Base-by-base conservation (phyloP, 2,329 filamentous ascomycete species). In the Coniochaeta hoffmannii region DNA sequence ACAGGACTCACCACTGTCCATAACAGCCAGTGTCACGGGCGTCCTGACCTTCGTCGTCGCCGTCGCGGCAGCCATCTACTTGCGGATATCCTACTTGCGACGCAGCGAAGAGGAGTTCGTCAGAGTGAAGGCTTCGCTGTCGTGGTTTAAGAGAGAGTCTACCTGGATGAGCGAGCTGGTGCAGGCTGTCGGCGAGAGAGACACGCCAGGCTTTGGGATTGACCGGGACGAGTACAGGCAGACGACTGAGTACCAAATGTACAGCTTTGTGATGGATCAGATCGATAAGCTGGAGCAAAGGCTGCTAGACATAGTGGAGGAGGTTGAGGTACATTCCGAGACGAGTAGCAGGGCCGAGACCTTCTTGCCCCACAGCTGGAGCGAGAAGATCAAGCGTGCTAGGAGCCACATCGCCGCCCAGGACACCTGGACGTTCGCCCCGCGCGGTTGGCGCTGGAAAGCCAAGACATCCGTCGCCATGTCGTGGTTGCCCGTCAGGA, bases 81-180 rank as follows among this genome's bases (percentile, higher is more conserved):
- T 69, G 4, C 71, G 74, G 32, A 60, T 78, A 50, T 73, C 67
- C 8, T 76, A 76, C 56, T 64, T 78, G 24, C 73, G 72, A 35
- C 75, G 75, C 58, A 75, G 74, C 53, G 70, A 76, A 56, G 66
- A 68, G 10, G 76, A 78, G 62, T 77, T 76, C 55, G 74, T 77
- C 57, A 71, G 70, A 34, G 72, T 77, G 55, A 77, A 78, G 58
- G 69, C 72, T 2, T 73, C 70, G 4, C 65, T 78, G 7, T 72
- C 68, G 8, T 78, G 75, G 74, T 78, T 73, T 63, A 78, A 78
- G 61, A 78, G 73, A 0, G 75, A 78, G 63, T 74, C 72, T 2
- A 65, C 68, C 6, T 78, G 72, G 71, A 69, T 79, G 14, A 63
- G 69, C 3, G 71, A 76, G 53, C 70, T 78, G 0, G 63, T 76